These are phyloP conservation scores for Triglochin maritima DNA, from an alignment of 106 monocot species.

Conservation along the genomic window DNA sequence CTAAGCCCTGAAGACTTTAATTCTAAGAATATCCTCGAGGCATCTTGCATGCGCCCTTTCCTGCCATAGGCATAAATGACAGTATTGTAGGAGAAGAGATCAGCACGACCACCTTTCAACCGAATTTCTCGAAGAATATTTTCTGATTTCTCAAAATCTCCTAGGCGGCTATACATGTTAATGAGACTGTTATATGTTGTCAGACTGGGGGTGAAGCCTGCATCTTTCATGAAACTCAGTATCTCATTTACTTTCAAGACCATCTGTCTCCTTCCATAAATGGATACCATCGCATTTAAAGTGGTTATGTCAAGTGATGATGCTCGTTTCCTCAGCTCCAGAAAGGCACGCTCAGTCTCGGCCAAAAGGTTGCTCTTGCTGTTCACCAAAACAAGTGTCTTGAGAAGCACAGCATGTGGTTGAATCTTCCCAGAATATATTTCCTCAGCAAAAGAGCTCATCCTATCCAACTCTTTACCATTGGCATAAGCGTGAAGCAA, in stretches of 20 bases:
- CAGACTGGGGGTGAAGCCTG: conserved; percentile 56
- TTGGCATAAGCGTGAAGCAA: conserved; percentile 94
- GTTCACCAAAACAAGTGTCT: conserved; percentile 84
- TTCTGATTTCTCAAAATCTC: conserved; percentile 65
- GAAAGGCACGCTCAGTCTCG: conserved; percentile 64
- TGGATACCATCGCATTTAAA: conserved; percentile 90
- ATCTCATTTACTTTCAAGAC: conserved; percentile 67
- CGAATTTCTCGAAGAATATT: conserved; percentile 56
- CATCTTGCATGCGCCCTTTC: conserved; percentile 67
- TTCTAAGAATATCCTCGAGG: conserved; percentile 78
- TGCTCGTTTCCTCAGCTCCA: conserved; percentile 58
- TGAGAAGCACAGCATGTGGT: conserved; percentile 58
- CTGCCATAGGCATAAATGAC: conserved; percentile 86
- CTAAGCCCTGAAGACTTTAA: conserved; percentile 57
- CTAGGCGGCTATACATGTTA: conserved; percentile 60
- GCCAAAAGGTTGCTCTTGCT: conserved; percentile 74
- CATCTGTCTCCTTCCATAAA: conserved; percentile 81
- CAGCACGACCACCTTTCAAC: conserved; percentile 49
- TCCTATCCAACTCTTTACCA: conserved; percentile 39
- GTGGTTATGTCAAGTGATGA: conserved; percentile 71
- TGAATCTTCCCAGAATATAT: conserved; percentile 58
- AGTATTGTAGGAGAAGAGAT: conserved; percentile 84
- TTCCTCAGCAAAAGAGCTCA: conserved; percentile 46
- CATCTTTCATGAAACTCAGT: conserved; percentile 56
- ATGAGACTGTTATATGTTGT: conserved; percentile 84